Evolutionary conservation across 257 asterid species (phyloP).

Genomic region (Solanum medicagineum): DNA sequence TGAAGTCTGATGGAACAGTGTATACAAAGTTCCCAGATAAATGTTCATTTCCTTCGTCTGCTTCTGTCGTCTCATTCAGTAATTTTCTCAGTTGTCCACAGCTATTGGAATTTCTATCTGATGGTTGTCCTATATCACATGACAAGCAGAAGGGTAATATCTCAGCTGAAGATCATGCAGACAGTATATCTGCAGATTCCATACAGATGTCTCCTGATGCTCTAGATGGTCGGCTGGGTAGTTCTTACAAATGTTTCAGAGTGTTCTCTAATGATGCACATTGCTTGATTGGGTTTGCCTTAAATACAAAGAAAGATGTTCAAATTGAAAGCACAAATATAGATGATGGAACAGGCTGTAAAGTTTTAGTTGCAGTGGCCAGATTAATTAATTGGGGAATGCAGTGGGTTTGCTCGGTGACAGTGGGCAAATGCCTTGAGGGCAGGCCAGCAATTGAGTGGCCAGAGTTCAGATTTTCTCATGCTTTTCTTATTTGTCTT

Average conservation of each 20-base stretch:
- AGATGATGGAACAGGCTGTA: slow-evolving; percentile 24
- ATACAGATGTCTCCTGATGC: slow-evolving; percentile 13
- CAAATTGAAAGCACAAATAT: slow-evolving; percentile 10
- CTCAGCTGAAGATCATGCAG: slow-evolving; percentile 16
- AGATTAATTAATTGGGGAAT: slow-evolving; percentile 63
- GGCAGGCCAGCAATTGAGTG: slow-evolving; percentile 41
- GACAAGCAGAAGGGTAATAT: slow-evolving; percentile 18
- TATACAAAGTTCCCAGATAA: slow-evolving; percentile 54
- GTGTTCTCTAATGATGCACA: slow-evolving; percentile 67
- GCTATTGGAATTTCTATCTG: slow-evolving; percentile 38
- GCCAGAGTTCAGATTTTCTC: slow-evolving; percentile 69
- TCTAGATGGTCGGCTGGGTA: slow-evolving; percentile 12
- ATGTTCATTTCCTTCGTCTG: slow-evolving; percentile 33
- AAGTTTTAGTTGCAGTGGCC: slow-evolving; percentile 44
- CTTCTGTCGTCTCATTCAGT: slow-evolving; percentile 52
- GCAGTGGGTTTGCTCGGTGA: slow-evolving; percentile 66
- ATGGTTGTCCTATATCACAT: slow-evolving; percentile 19
- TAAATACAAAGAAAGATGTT: slow-evolving; percentile 16
- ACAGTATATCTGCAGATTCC: slow-evolving; percentile 9
- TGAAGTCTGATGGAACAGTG: slow-evolving; percentile 35
- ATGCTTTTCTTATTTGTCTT: slow-evolving; percentile 62
- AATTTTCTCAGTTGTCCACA: slow-evolving; percentile 45
- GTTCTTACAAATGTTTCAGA: slow-evolving; percentile 45
- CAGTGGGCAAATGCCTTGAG: slow-evolving; percentile 38
- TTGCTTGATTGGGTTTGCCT: slow-evolving; percentile 65